These are phyloP conservation scores for Phoma sp. DNA, from an alignment of 2,329 filamentous ascomycete species.

Conservation along the genomic window DNA sequence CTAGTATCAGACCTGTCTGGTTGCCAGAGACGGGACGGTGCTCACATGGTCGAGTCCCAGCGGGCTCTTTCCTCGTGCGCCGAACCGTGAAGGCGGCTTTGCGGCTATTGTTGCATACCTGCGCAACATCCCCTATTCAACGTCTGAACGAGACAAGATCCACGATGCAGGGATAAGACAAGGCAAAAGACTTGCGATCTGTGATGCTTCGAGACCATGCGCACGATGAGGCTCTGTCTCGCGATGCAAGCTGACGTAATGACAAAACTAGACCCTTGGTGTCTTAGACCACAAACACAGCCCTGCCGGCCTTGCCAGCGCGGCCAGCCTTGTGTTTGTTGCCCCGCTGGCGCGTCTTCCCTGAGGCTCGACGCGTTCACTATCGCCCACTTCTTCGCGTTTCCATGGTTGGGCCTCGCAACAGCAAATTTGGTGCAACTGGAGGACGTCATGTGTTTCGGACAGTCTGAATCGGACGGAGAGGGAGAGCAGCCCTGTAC, in stretches of 20 bases:
- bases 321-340: conserved; percentile 2
- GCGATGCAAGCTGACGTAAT: conserved; percentile 30
- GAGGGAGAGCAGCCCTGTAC: neutral
- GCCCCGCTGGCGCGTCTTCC: conserved; percentile 22
- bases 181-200: neutral
- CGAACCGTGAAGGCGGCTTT: conserved; percentile 38
- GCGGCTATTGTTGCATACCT: conserved; percentile 43
- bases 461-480: neutral
- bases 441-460: conserved; percentile 8
- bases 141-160: neutral
- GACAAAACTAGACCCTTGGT: conserved; percentile 14
- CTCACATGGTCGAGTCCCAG: conserved; percentile 44
- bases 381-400: neutral
- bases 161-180: neutral
- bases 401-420: conserved; percentile 1
- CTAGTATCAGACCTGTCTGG: neutral
- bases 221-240: conserved; percentile 14
- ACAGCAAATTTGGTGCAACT: neutral
- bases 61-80: conserved; percentile 40
- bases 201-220: conserved; percentile 10
- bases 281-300: conserved; percentile 5
- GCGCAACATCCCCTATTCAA: conserved; percentile 34
- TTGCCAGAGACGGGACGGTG: neutral
- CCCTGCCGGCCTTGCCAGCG: neutral
- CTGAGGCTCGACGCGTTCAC: conserved; percentile 1